A percentile compares a stretch with the other conserved stretches of the same genome.
Evolutionary conservation across 352 stramenopile species (phyloP).

Genomic region (Globisporangium polare): DNA sequence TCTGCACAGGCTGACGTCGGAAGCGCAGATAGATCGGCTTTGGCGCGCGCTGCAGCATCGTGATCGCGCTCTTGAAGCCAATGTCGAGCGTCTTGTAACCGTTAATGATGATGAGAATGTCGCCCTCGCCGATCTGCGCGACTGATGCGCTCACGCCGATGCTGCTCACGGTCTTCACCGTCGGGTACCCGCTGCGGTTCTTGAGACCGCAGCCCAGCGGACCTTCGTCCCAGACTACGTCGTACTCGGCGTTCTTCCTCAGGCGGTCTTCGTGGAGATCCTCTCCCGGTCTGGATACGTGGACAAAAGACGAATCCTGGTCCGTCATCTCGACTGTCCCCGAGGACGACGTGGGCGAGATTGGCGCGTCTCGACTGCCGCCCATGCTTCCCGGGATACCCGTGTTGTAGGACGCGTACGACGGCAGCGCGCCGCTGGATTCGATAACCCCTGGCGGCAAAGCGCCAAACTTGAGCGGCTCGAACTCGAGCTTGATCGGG

Average conservation of each 20-base stretch:
- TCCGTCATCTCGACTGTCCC: constrained; percentile 23
- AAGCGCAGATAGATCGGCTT: constrained; percentile 81
- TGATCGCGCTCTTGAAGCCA: constrained; percentile 74
- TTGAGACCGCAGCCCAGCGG: constrained; percentile 72
- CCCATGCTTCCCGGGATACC: background rate
- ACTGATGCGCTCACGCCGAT: constrained; percentile 58
- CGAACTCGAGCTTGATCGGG: constrained; percentile 66
- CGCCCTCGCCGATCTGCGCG: constrained; percentile 55
- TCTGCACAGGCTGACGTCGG: constrained; percentile 19
- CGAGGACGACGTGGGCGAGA: constrained; percentile 27
- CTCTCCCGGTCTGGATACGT: constrained; percentile 2
- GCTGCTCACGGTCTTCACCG: constrained; percentile 64
- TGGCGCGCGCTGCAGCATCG: constrained; percentile 62
- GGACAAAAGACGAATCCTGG: constrained; percentile 15
- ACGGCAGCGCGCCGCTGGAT: background rate
- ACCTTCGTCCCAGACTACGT: constrained; percentile 73
- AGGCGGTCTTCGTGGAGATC: background rate
- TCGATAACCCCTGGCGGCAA: constrained; percentile 4
- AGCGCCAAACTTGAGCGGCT: constrained; percentile 42
- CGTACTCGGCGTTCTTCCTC: constrained; percentile 40
- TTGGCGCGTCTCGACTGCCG: background rate
- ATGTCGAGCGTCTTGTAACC: constrained; percentile 68
- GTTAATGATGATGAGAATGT: constrained; percentile 76
- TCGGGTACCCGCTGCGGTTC: constrained; percentile 59
- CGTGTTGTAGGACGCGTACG: constrained; percentile 1